Evolutionary conservation across 495 filamentous ascomycete genomes (phyloP).

Genomic region (Platismatia glauca): DNA sequence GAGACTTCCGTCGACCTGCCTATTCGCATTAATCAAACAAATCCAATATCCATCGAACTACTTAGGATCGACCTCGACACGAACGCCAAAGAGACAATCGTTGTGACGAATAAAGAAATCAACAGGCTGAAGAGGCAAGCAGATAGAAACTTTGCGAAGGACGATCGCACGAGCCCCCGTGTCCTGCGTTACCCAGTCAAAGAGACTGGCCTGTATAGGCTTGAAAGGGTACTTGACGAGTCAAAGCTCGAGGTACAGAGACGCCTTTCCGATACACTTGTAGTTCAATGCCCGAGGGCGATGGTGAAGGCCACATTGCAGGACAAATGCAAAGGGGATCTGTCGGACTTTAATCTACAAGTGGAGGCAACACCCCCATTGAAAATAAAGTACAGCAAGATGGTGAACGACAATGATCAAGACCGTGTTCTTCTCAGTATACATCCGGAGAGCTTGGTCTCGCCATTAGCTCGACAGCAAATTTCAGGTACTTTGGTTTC

Average conservation of each 20-base stretch:
- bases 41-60: conserved; percentile 76
- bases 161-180: conserved; percentile 42
- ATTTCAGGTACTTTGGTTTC: conserved; percentile 45
- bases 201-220: conserved; percentile 76
- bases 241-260: conserved; percentile 86
- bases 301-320: conserved; percentile 52
- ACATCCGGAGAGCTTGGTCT: conserved; percentile 75
- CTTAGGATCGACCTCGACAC: conserved; percentile 75
- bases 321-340: conserved; percentile 70
- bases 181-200: conserved; percentile 57
- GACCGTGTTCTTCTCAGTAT: conserved; percentile 81
- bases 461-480: conserved; percentile 55
- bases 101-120: conserved; percentile 60
- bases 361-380: conserved; percentile 88
- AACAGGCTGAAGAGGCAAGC: conserved; percentile 56
- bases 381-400: conserved; percentile 80
- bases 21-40: conserved; percentile 85
- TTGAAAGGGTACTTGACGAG: conserved; percentile 79
- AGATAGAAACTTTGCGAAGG: conserved; percentile 39
- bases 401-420: conserved; percentile 64
- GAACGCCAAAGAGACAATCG: conserved; percentile 66
- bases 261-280: conserved; percentile 60
- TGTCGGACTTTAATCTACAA: conserved; percentile 73
- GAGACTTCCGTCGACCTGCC: conserved; percentile 58
- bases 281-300: conserved; percentile 76